Base-by-base conservation (phyloP, 495 filamentous ascomycete genomes). In the Xylaria acuta region DNA sequence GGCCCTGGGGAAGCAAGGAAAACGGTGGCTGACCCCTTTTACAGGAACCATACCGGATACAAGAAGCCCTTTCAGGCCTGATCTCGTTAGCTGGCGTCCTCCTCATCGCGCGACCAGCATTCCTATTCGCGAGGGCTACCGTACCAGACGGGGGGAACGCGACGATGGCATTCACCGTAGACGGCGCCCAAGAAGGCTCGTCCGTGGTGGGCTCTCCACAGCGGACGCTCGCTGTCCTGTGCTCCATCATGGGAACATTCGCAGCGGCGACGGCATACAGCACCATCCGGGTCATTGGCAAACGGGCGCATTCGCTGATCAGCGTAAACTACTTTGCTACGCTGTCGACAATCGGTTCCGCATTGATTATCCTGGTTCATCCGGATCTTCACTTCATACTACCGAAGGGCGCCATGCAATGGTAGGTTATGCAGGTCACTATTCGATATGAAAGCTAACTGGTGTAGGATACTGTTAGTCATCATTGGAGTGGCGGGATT, bases 281-380 rank as follows among this genome's bases (percentile, higher is more conserved):
- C 0, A 89, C 90, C 0, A 94, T 97, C 71, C 86, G 92, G 8
- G 88, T 91, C 81, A 94, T 97, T 65, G 93, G 93, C 1, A 87
- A 88, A 70, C 88, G 92, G 16, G 91, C 92, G 4, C 93, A 96
- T 76, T 89, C 93, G 16, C 87, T 97, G 25, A 88, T 96, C 47
- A 90, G 86, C 25, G 92, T 97, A 6, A 92, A 90, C 41, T 97
- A 95, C 74, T 95, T 95, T 72, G 90, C 92, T 3, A 80, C 83
- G 2, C 86, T 88, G 78, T 89, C 87, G 41, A 91, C 88, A 0
- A 70, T 93, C 1, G 88, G 92, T 12, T 84, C 85, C 11, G 70
- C 78, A 4, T 11, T 79, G 8, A 74, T 78, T 3, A 76, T 86
- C 14, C 59, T 83, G 5, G 65, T 75, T 18, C 67, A 82, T 30